A percentile compares a stretch with the other conserved stretches of the same genome.
These are phyloP conservation scores for Cryomyces minteri DNA, from an alignment of 495 filamentous ascomycete genomes.

Conservation along the genomic window DNA sequence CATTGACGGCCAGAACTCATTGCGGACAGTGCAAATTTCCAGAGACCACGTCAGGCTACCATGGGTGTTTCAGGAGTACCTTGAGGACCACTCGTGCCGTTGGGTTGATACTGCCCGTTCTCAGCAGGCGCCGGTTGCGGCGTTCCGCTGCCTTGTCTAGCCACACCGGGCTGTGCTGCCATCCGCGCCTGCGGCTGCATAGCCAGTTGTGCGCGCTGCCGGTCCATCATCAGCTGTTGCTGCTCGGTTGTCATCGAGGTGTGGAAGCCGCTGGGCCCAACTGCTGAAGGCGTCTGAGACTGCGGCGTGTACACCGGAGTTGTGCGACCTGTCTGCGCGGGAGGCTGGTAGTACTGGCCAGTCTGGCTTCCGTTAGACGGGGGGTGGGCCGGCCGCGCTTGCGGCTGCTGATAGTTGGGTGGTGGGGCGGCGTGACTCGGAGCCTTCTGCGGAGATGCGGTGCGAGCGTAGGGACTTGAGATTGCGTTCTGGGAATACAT, in stretches of 20 bases:
- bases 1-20: too few species aligned
- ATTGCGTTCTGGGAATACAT: slow-evolving; percentile 5
- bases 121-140: not conserved
- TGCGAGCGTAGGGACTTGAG: slow-evolving; percentile 3
- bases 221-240: slow-evolving; percentile 17
- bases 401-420: not conserved
- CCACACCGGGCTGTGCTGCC: not conserved
- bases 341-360: slow-evolving; percentile 1
- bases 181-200: slow-evolving; percentile 10
- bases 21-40: too few species aligned
- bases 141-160: not conserved
- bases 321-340: not conserved
- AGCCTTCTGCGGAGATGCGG: slow-evolving; percentile 9
- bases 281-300: slow-evolving; percentile 3
- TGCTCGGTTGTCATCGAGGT: slow-evolving; percentile 10
- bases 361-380: slow-evolving; percentile 6
- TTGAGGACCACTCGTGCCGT: too few species aligned
- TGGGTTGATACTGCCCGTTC: too few species aligned
- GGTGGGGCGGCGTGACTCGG: not conserved
- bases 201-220: slow-evolving; percentile 13
- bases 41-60: too few species aligned
- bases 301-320: not conserved
- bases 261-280: slow-evolving; percentile 11
- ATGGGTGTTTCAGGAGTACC: too few species aligned
- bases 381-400: not conserved